These are phyloP conservation scores for Straminergon stramineum DNA, from an alignment of 225 moss, liverwort and hornwort species.

Conservation along the genomic window DNA sequence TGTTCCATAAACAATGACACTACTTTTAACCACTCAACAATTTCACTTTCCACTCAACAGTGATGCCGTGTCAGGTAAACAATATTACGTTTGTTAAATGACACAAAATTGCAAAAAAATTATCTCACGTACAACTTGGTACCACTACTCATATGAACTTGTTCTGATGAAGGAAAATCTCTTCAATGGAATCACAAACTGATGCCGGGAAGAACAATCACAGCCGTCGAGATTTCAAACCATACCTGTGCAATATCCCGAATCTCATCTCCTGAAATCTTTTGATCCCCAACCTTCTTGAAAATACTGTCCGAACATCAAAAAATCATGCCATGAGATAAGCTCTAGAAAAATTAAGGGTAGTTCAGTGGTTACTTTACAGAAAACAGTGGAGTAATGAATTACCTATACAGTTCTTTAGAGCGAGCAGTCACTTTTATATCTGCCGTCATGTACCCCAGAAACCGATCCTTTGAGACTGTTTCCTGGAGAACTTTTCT, in stretches of 20 bases:
- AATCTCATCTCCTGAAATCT: conserved; percentile 72
- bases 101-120: neutral
- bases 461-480: conserved; percentile 79
- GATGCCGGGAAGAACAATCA: neutral
- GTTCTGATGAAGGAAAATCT: neutral
- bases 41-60: neutral
- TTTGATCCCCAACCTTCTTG: conserved; percentile 78
- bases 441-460: conserved; percentile 86
- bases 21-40: neutral
- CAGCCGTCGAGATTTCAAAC: neutral
- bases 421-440: conserved; percentile 72
- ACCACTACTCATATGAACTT: neutral
- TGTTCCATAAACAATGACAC: neutral
- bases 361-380: neutral
- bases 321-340: neutral
- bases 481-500: conserved; percentile 71
- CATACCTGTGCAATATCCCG: conserved; percentile 94
- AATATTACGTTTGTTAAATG: neutral
- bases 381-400: neutral
- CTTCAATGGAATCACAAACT: neutral
- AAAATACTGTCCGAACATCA: conserved; percentile 55
- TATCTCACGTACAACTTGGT: neutral
- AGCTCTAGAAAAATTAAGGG: neutral
- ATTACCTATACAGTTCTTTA: conserved; percentile 90
- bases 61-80: neutral